Conservation (phyloP, 2,329 filamentous ascomycete genomes). For the Aschersonia sp. region DNA sequence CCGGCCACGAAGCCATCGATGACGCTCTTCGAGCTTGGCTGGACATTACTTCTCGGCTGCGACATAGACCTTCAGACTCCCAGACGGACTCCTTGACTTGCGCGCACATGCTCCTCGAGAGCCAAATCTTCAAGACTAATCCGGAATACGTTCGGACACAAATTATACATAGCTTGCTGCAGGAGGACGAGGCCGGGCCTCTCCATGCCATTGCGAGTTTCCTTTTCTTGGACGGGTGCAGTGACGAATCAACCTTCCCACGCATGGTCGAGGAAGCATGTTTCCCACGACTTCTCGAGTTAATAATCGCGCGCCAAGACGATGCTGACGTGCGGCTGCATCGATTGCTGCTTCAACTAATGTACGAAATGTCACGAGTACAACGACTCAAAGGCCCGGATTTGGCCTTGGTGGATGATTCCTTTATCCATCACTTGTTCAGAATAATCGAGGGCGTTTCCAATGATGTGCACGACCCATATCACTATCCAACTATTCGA, state of each 20-base stretch:
- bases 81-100: slow-evolving; percentile 73
- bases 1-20: slow-evolving; percentile 53
- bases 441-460: slow-evolving; percentile 78
- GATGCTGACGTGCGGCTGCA: slow-evolving; percentile 60
- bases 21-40: slow-evolving; percentile 77
- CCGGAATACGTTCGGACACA: slow-evolving; percentile 82
- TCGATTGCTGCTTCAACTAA: slow-evolving; percentile 67
- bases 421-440: slow-evolving; percentile 73
- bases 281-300: slow-evolving; percentile 69
- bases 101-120: slow-evolving; percentile 63
- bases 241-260: slow-evolving; percentile 64
- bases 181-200: slow-evolving; percentile 74
- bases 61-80: slow-evolving; percentile 59
- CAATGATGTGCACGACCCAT: slow-evolving; percentile 79
- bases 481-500: slow-evolving; percentile 88
- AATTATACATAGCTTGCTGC: slow-evolving; percentile 71
- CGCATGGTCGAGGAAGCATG: slow-evolving; percentile 78
- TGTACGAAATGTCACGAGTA: slow-evolving; percentile 95
- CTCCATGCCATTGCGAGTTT: slow-evolving; percentile 74
- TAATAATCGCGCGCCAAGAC: slow-evolving; percentile 54
- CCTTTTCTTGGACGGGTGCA: slow-evolving; percentile 73
- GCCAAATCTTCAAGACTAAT: slow-evolving; percentile 59
- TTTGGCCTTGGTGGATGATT: slow-evolving; percentile 61
- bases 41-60: slow-evolving; percentile 59
- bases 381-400: slow-evolving; percentile 68